Evolutionary conservation across 169 alveolate species (phyloP), one percentile per base, ranked within the genome.

Genomic region (Plasmodium inui): DNA sequence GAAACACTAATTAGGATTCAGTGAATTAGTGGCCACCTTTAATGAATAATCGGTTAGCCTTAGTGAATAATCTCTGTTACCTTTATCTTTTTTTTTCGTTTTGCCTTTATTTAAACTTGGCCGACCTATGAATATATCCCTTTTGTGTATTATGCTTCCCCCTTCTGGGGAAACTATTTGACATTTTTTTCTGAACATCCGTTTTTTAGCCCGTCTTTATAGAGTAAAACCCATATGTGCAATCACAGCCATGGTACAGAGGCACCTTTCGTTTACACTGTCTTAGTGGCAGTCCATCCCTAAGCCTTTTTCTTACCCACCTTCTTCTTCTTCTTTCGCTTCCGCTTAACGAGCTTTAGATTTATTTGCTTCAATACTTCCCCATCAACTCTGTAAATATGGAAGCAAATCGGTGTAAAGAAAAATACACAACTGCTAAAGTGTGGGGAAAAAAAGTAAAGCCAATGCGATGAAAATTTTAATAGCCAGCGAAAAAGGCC

Each of bases 1-100:
- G 97, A 96, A 55, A 93, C 96, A 17, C 72, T 96, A 61, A 78
- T 96, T 78, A 84, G 97, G 61, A 93, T 96, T 39, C 93, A 85
- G 70, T 85, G 44, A 76, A 57, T 53, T 81, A 50, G 67, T 37
- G 39, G 50, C 80, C 26, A 67, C 82, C 50, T 57, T 67, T 34
- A 32, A 50, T 50, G 61, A 17, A 26, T 67, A 67, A 67, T 19
- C 39, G 76, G 17, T 67, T 67, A 9, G 30, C 39, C 61, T 50
- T 17, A 50, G 19, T 12, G 61, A 12, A 50, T 3, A 50, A 50
- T 50, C 61, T 50, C 61, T 28, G n/a, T 83, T 34, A 67, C 76
- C 5, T 34, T 70, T 71, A n/a, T n/a, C n/a, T 70, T 37, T 39
- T 83, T 71, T 83, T 17, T 71, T 70, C 55, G 22, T 70, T 41